Evolutionary conservation across 148 eudicot genomes (phyloP).

Genomic region (Pharnaceum exiguum): DNA sequence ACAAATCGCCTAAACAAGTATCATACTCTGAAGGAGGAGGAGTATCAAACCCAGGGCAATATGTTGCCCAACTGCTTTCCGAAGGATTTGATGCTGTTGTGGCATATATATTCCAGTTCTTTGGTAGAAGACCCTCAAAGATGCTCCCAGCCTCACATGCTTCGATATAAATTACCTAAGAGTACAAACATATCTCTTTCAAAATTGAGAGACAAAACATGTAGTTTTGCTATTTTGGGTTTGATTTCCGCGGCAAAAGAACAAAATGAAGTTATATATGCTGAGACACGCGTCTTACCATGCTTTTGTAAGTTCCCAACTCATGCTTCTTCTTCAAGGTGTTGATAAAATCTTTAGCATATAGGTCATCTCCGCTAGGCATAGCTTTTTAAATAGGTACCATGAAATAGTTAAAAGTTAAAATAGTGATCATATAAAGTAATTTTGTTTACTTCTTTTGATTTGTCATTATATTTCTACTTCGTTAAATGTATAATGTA

Average conservation of each 20-base stretch:
- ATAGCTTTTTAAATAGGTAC: constrained; percentile 38
- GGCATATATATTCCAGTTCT: constrained; percentile 49
- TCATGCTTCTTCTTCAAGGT: constrained; percentile 57
- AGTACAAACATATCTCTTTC: background rate
- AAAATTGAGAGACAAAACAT: too few species aligned
- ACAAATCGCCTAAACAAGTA: constrained; percentile 75
- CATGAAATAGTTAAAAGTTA: too few species aligned
- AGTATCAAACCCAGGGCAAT: constrained; percentile 69
- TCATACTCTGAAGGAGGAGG: constrained; percentile 49
- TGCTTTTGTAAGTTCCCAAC: constrained; percentile 58
- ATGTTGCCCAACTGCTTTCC: constrained; percentile 79
- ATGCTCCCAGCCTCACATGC: constrained; percentile 83
- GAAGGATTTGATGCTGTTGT: constrained; percentile 68
- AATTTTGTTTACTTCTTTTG: too few species aligned
- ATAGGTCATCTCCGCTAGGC: constrained; percentile 60
- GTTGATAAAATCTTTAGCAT: constrained; percentile 55
- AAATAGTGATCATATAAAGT: too few species aligned
- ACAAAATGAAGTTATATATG: too few species aligned
- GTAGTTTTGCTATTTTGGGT: too few species aligned
- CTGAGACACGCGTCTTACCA: too few species aligned
- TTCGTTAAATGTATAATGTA: too few species aligned
- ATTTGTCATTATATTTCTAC: too few species aligned
- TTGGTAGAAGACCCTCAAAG: constrained; percentile 60
- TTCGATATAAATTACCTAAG: constrained; percentile 66
- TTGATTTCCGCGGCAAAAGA: too few species aligned